These are phyloP conservation scores for Taphrina communis DNA, from an alignment of 1,139 yeast genomes.

Conservation along the genomic window DNA sequence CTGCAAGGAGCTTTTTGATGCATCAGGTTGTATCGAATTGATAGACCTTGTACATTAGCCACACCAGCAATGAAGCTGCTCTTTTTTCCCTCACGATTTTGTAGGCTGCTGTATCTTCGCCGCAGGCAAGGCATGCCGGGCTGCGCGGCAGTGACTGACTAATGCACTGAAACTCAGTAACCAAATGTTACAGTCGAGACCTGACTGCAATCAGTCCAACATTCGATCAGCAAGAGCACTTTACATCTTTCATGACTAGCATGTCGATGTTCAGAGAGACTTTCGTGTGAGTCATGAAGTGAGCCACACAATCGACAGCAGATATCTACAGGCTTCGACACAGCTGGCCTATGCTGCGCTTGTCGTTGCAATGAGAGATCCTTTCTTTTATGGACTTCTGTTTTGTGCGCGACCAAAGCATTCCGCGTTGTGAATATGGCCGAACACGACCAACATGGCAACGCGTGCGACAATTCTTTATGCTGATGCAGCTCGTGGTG, in stretches of 20 bases:
- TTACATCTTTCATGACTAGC: not conserved
- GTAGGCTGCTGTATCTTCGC: not conserved
- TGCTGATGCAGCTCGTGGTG: conserved; percentile 2
- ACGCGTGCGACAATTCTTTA: not conserved
- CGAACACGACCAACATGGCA: not conserved
- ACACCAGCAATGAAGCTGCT: too few species aligned
- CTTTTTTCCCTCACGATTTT: too few species aligned
- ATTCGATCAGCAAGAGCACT: not conserved
- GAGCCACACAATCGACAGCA: not conserved
- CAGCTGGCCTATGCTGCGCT: not conserved
- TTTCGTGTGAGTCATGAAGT: not conserved
- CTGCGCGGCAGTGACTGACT: not conserved
- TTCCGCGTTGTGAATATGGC: not conserved
- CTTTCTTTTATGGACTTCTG: too few species aligned
- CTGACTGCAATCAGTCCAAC: not conserved
- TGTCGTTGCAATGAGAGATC: too few species aligned
- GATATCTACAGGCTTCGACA: not conserved
- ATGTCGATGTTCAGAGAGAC: not conserved
- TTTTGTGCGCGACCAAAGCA: not conserved
- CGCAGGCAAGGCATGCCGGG: not conserved
- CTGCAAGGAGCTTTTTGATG: too few species aligned
- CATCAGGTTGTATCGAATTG: not conserved
- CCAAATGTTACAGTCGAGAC: not conserved
- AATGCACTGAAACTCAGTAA: not conserved
- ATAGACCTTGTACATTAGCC: not conserved